Conservation (phyloP, 176 grass and related monocot species). For the Paspalum vaginatum region DNA sequence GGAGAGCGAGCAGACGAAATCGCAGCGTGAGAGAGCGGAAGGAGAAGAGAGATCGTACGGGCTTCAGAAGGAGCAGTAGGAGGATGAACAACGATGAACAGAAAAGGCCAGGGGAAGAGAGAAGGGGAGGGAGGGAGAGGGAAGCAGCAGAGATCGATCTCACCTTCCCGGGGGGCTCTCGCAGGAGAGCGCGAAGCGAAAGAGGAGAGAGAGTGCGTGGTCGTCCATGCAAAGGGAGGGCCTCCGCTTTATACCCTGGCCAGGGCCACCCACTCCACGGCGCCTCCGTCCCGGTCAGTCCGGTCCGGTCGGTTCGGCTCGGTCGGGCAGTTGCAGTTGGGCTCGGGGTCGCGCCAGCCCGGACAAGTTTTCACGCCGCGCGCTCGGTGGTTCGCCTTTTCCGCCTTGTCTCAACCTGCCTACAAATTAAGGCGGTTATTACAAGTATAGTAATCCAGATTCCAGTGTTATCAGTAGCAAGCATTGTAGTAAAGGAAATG, state of each 20-base stretch:
- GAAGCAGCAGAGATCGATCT: constrained; percentile 3
- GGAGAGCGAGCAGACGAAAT: background rate
- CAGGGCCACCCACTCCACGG: constrained; percentile 13
- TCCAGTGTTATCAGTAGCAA: background rate
- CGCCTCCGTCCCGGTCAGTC: background rate
- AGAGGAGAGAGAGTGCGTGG: background rate
- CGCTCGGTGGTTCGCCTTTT: background rate
- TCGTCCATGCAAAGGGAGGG: constrained; percentile 20
- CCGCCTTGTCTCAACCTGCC: constrained; percentile 11
- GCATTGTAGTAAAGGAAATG: background rate
- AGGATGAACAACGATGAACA: background rate
- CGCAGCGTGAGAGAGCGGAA: background rate
- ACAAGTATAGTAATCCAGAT: background rate
- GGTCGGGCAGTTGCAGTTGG: background rate
- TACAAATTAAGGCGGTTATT: constrained; percentile 28
- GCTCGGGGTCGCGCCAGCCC: background rate
- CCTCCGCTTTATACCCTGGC: constrained; percentile 5
- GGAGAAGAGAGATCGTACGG: background rate
- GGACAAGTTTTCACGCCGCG: background rate
- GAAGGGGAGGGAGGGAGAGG: background rate
- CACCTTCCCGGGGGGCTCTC: constrained; percentile 33
- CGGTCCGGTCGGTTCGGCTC: background rate
- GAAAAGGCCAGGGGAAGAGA: background rate
- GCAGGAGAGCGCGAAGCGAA: background rate
- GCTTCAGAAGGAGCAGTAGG: background rate